Conservation (phyloP, 139 green algal species). For the Micractinium sp. region DNA sequence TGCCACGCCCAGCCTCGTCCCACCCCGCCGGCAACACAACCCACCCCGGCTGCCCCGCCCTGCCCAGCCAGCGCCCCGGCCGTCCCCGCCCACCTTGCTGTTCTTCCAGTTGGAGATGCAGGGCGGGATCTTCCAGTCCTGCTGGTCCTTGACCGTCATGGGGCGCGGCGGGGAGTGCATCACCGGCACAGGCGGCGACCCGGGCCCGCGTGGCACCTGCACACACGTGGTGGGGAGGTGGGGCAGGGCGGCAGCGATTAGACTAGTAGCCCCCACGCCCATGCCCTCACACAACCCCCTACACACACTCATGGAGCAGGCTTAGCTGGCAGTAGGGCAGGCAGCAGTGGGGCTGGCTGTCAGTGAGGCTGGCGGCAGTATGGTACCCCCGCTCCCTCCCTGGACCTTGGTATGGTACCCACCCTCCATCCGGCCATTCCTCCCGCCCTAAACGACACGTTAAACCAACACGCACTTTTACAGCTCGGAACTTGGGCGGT, state of each 20-base stretch:
- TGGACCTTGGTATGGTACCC: too few relatives aligned
- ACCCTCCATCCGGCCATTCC: too few relatives aligned
- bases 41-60: too few relatives aligned
- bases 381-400: too few relatives aligned
- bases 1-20: neutral
- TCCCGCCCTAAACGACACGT: too few relatives aligned
- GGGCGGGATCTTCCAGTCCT: constrained; percentile 99
- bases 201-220: constrained; percentile 77
- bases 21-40: neutral
- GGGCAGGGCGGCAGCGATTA: neutral
- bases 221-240: neutral
- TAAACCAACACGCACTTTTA: too few relatives aligned
- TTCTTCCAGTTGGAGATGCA: constrained; percentile 99
- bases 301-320: too few relatives aligned
- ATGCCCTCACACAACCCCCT: too few relatives aligned
- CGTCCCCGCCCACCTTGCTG: constrained; percentile 65
- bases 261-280: too few relatives aligned
- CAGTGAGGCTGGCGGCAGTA: too few relatives aligned
- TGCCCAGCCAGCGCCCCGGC: neutral
- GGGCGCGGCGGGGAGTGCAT: constrained; percentile 95
- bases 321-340: too few relatives aligned
- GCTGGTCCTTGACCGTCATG: constrained; percentile 89
- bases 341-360: too few relatives aligned
- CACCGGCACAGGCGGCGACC: constrained; percentile 94
- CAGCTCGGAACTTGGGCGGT: constrained; percentile 91